Conservation (phyloP, 805 yeast genomes). For the Ogataea zsoltii region DNA sequence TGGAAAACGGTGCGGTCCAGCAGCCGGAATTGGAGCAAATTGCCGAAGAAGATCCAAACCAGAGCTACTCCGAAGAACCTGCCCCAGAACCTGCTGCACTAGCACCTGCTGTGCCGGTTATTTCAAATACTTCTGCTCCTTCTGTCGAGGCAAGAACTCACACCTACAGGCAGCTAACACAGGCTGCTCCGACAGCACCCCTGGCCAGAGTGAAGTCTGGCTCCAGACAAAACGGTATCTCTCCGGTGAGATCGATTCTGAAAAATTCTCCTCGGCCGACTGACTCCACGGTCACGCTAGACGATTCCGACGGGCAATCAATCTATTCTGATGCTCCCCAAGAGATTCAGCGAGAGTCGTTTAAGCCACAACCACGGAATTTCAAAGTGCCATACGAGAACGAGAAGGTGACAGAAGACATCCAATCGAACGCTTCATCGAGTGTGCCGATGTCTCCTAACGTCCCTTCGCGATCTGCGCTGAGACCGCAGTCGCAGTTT, state of each 20-base stretch:
- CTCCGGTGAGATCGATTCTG: slow-evolving; percentile 26
- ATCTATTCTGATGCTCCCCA: slow-evolving; percentile 30
- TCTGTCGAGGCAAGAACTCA: slow-evolving; percentile 11
- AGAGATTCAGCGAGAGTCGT: slow-evolving; percentile 16
- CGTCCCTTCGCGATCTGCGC: slow-evolving; percentile 15
- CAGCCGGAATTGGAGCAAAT: slow-evolving; percentile 27
- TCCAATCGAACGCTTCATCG: slow-evolving; percentile 19
- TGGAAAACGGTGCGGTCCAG: background rate
- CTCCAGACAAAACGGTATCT: background rate
- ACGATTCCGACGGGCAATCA: slow-evolving; percentile 22
- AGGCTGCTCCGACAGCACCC: slow-evolving; percentile 9
- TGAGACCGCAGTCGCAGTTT: slow-evolving; percentile 10
- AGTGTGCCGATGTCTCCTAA: slow-evolving; percentile 17
- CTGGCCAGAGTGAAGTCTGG: background rate
- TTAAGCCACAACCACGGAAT: background rate
- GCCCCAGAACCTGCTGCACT: background rate
- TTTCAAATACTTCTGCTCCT: background rate
- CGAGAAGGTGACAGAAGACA: slow-evolving; percentile 30
- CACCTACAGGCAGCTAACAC: slow-evolving; percentile 20
- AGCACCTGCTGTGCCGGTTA: background rate
- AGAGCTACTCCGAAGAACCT: slow-evolving; percentile 12
- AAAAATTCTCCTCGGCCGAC: slow-evolving; percentile 11
- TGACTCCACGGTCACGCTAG: background rate
- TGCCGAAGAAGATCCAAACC: slow-evolving; percentile 19
- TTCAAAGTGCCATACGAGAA: slow-evolving; percentile 7